Base-by-base conservation (phyloP, 306 rosid genomes). In the Medicago lupulina region DNA sequence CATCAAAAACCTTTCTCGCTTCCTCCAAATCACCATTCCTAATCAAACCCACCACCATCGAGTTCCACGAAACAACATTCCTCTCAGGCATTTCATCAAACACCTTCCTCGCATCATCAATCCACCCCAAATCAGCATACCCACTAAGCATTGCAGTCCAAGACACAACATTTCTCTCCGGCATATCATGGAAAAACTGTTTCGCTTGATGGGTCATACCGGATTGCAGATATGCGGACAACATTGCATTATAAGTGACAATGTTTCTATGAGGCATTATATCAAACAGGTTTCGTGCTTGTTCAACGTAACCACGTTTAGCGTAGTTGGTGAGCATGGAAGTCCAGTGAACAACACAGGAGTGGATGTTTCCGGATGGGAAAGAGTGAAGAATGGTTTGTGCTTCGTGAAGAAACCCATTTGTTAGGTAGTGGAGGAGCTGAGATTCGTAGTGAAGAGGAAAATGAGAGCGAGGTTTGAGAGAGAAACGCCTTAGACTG, bases 131-230 rank as follows among this genome's bases (percentile, higher is more conserved):
- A 36, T 75, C 83, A 0, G 86, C 82, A 1, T 81, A 58, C 67
- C 93, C 93, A 71, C 85, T 9, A 9, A 90, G 80, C 87, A 92
- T 82, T 0, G 86, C 81, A 8, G 93, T 92, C 96, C 97, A 92
- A 8, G 97, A 90, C 13, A 92, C 85, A n/a, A 88, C 92, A 15
- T 88, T 92, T 80, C 82, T 88, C 79, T 81, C 83, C 4, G 87
- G 87, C 90, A 92, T 88, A 73, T 14, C 75, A 8, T 79, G 39
- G 38, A 92, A 92, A 19, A 90, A 83, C 16, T 53, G 28, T 12
- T 44, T 79, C 61, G 88, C 93, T 60, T 87, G 85, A n/a, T 59
- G 39, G 15, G 87, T 64, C 87, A 83, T 84, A 65, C 92, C 87
- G 1, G 63, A 81, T 50, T 83, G 89, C 10, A 87, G 69, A 55